Base-by-base conservation (phyloP, 306 rosid genomes). In the Acacia acuminata region DNA sequence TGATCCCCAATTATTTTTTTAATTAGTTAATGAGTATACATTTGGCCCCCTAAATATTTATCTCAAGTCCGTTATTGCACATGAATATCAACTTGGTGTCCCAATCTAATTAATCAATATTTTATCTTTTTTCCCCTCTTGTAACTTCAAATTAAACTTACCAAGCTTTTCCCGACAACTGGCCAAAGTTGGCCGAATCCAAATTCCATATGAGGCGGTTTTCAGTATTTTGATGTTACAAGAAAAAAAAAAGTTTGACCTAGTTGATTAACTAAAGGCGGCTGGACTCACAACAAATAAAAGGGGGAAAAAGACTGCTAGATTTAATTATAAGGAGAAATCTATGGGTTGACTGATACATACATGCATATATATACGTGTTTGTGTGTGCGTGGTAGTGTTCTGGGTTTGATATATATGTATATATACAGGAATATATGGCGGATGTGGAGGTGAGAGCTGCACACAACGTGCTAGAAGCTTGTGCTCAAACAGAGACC, bases 371-470 rank as follows among this genome's bases (percentile, higher is more conserved):
- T 27, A 27, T 27, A 27, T 27, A 27, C n/a, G n/a, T n/a, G n/a
- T n/a, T n/a, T n/a, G n/a, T 27, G 27, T 27, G 27, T 27, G 27
- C 1, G 27, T 0, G 27, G 27, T 27, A 27, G 27, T 27, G 27
- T 0, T 27, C 27, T 27, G 27, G 27, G 27, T 27, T 27, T 27
- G 27, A 6, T 58, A 22, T 20, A 24, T 10, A 36, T 2, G 7
- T 55, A 22, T 58, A n/a, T 58, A n/a, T 58, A 30, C 64, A 94
- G 98, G 98, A 94, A 86, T 84, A 47, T 78, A 90, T 91, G 92
- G 90, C 85, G 15, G 98, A 94, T n/a, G 91, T 88, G 88, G 98
- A 94, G 88, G 94, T 93, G 10, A 92, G 98, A 78, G 98, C 98
- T 25, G 98, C 98, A 70, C 97, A 94, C 81, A 94, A 94, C 73